Evolutionary conservation across 129 eudicot genomes (phyloP).

Genomic region (Ambrosia artemisiifolia): DNA sequence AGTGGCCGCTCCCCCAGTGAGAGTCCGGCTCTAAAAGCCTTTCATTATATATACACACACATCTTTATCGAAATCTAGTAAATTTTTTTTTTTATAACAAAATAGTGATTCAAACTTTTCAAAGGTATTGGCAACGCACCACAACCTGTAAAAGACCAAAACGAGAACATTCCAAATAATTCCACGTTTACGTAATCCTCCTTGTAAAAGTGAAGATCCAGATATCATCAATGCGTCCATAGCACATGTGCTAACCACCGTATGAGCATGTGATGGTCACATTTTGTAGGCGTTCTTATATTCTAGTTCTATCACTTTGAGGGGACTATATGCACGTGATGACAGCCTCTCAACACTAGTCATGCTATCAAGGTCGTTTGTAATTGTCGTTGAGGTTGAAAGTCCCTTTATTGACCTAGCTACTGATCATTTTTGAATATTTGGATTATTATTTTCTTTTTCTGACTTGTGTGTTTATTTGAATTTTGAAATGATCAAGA

Average conservation of each 20-base stretch:
- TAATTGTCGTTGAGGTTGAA: neutral
- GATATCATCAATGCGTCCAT: constrained; percentile 15
- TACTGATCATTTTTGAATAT: too few species aligned
- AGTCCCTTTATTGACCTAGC: too few species aligned
- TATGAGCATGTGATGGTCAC: neutral
- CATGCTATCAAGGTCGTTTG: neutral
- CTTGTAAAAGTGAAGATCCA: neutral
- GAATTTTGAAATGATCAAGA: too few species aligned
- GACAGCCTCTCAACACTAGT: constrained; percentile 6
- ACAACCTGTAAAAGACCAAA: neutral
- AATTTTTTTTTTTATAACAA: neutral
- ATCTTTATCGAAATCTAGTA: too few species aligned
- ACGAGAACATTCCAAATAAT: neutral
- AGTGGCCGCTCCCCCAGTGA: too few species aligned
- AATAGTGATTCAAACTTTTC: neutral
- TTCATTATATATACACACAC: neutral
- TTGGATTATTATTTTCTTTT: too few species aligned
- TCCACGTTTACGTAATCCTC: neutral
- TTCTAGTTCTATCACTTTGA: neutral
- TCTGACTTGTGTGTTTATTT: too few species aligned
- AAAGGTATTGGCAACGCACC: neutral
- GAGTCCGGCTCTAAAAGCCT: too few species aligned
- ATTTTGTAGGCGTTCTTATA: neutral
- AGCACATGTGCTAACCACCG: constrained; percentile 7
- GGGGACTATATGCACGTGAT: constrained; percentile 4